Evolutionary conservation across 108 stramenopile species (phyloP), one percentile per base, ranked within the genome.

Genomic region (Bacterosira constricta): DNA sequence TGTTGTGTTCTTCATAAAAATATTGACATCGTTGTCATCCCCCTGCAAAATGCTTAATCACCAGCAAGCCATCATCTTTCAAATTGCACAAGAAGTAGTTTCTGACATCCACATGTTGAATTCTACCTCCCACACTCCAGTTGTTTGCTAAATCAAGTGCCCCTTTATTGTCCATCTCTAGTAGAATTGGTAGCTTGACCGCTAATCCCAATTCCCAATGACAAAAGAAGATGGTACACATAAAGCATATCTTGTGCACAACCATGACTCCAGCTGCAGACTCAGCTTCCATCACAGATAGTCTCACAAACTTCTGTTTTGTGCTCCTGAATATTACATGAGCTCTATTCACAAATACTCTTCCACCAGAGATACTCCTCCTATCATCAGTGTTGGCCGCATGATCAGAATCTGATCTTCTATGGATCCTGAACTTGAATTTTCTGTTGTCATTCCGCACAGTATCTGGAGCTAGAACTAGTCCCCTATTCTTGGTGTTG

Each of bases 261-360:
- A 46, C 63, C n/a, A 32, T 13, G 0, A 82, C 77, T 49, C 52
- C 80, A 11, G 77, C 71, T 30, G 57, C 44, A 5, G 54, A 21
- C 49, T 85, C 80, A 7, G 80, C 80, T 69, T 85, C 76, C 21
- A 71, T 78, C 7, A 72, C 68, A 11, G 80, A 82, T 15, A 85
- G 49, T 1, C 73, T 21, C 1, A 85, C 72, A 23, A 60, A 63
- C 38, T 45, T 57, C 66, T 76, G 74, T 23, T 72, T 75, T 23
- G 73, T 32, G 27, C 77, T 79, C 32, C 57, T 42, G 17, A 74
- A 45, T 9, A 55, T 20, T 1, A 75, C 51, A 21, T 67, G 72
- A 5, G 52, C 66, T 20, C 53, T 44, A 20, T 79, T 52, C 4
- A 73, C 11, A 18, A 39, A 64, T 2, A 53, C 50, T 34, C 23